Evolutionary conservation across 2,329 filamentous ascomycete species (phyloP).

Genomic region (Clonostachys sp.): DNA sequence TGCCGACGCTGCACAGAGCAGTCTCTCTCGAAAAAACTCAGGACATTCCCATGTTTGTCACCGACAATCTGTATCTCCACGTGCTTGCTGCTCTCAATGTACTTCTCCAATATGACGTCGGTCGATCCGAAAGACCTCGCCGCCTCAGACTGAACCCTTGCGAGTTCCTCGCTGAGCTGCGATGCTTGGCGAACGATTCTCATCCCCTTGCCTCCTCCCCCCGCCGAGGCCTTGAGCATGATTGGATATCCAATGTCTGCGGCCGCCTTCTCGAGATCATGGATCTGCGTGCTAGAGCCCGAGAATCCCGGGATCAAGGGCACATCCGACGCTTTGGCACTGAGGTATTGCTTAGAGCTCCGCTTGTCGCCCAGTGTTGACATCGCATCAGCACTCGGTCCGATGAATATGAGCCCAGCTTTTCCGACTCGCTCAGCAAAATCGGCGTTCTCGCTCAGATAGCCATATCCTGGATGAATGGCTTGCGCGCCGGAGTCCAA

Average conservation of each 20-base stretch:
- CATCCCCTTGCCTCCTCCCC: slow-evolving; percentile 98
- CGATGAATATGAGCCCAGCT: too few relatives aligned
- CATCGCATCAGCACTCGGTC: too few relatives aligned
- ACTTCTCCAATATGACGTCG: slow-evolving; percentile 98
- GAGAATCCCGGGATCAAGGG: too few relatives aligned
- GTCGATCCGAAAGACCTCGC: slow-evolving; percentile 97
- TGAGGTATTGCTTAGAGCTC: slow-evolving; percentile 1
- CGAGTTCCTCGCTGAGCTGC: slow-evolving; percentile 13
- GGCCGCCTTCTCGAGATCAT: slow-evolving; percentile 61
- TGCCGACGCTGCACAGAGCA: slow-evolving; percentile 97
- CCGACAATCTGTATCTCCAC: slow-evolving; percentile 95
- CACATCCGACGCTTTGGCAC: too few relatives aligned
- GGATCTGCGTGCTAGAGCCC: too few relatives aligned
- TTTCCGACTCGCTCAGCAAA: too few relatives aligned
- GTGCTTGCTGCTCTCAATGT: slow-evolving; percentile 93
- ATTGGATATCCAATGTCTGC: slow-evolving; percentile 93
- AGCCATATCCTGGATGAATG: too few relatives aligned
- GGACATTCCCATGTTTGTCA: slow-evolving; percentile 99
- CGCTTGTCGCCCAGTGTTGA: too few relatives aligned
- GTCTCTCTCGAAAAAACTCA: slow-evolving; percentile 96
- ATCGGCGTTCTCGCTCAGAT: too few relatives aligned
- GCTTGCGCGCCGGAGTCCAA: too few relatives aligned
- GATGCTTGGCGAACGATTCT: slow-evolving; percentile 35
- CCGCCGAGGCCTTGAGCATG: slow-evolving; percentile 99
- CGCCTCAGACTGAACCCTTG: slow-evolving; percentile 79